Evolutionary conservation across 495 filamentous ascomycete species (phyloP).

Genomic region (Penicillium crystallinum): DNA sequence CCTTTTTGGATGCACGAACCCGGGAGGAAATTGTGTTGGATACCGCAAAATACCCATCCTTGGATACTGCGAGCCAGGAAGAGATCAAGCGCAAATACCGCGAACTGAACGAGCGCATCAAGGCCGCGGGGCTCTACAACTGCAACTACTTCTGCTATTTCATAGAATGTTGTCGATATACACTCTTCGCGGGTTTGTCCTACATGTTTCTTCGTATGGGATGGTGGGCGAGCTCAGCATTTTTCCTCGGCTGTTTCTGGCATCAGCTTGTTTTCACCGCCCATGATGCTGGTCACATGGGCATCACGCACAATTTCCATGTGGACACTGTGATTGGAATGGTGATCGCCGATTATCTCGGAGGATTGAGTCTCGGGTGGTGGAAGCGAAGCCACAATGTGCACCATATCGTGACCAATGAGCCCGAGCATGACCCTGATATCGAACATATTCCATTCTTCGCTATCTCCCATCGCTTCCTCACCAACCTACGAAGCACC

Average conservation of each 20-base stretch:
- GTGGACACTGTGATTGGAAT: constrained; percentile 83
- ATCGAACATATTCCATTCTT: constrained; percentile 97
- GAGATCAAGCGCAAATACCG: constrained; percentile 78
- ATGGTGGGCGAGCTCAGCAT: constrained; percentile 71
- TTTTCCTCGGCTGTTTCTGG: constrained; percentile 84
- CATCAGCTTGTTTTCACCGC: constrained; percentile 94
- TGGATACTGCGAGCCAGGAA: constrained; percentile 71
- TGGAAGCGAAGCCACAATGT: constrained; percentile 99
- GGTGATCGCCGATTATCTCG: constrained; percentile 82
- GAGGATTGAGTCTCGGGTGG: constrained; percentile 90
- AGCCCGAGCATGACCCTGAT: constrained; percentile 94
- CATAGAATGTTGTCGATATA: constrained; percentile 71
- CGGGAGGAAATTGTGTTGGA: constrained; percentile 71
- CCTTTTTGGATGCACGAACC: constrained; percentile 70
- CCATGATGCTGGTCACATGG: constrained; percentile 97
- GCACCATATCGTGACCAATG: constrained; percentile 96
- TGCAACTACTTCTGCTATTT: constrained; percentile 84
- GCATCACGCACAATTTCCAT: constrained; percentile 85
- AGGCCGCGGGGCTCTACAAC: constrained; percentile 69
- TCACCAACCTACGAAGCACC: constrained; percentile 69
- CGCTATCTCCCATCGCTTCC: constrained; percentile 83
- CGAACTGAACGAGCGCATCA: constrained; percentile 62
- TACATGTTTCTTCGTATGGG: constrained; percentile 60
- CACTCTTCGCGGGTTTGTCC: constrained; percentile 57
- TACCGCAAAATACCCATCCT: constrained; percentile 71